These are phyloP conservation scores for Candida jianshihensis DNA, from an alignment of 805 yeast species.

Conservation along the genomic window DNA sequence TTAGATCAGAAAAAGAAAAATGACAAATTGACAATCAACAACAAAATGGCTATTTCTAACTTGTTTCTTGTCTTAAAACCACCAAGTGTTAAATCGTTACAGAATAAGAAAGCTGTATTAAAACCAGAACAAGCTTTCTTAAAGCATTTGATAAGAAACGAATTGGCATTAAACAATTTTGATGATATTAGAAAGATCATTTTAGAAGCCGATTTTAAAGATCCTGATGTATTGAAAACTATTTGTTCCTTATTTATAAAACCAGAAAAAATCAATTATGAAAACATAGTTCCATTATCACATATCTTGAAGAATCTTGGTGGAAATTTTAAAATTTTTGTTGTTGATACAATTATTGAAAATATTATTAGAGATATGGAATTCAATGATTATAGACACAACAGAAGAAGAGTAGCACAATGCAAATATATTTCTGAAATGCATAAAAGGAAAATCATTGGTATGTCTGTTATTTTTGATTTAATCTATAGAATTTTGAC, in stretches of 20 bases:
- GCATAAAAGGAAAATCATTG: conserved; percentile 40
- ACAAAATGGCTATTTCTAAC: conserved; percentile 52
- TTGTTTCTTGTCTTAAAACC: conserved; percentile 51
- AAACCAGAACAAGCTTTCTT: conserved; percentile 44
- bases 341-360: conserved; percentile 62
- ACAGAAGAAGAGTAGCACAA: conserved; percentile 56
- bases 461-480: conserved; percentile 39
- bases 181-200: conserved; percentile 31
- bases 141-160: conserved; percentile 42
- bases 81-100: conserved; percentile 35
- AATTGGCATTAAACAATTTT: conserved; percentile 33
- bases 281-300: conserved; percentile 45
- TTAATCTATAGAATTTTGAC: conserved; percentile 50
- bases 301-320: conserved; percentile 34
- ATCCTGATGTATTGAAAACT: conserved; percentile 27
- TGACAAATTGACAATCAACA: conserved; percentile 42
- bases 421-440: conserved; percentile 55
- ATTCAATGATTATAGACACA: conserved; percentile 47
- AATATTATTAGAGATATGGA: conserved; percentile 62
- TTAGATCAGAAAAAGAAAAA: conserved; percentile 44
- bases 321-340: conserved; percentile 35
- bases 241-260: conserved; percentile 40
- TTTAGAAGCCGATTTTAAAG: conserved; percentile 40
- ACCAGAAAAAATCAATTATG: conserved; percentile 58
- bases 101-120: conserved; percentile 16